A percentile compares a stretch with the other conserved stretches of the same genome.
Evolutionary conservation across 768 basidiomycete genomes (phyloP).

Genomic region (Boletellus emodensis): DNA sequence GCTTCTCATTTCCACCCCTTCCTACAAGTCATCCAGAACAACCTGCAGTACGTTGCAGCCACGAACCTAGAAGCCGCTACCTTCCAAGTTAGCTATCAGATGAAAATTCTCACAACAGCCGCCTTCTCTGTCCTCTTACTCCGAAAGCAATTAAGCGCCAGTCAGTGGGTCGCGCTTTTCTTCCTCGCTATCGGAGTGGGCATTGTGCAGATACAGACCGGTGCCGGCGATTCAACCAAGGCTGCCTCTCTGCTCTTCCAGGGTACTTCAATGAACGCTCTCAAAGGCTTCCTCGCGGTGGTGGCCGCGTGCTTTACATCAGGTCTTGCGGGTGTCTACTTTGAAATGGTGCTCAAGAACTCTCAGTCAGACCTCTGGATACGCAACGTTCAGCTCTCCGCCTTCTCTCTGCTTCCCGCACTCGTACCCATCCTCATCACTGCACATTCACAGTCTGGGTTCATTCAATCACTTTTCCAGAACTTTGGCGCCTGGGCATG

Average conservation of each 20-base stretch:
- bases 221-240: slow-evolving; percentile 21
- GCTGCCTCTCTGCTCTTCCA: slow-evolving; percentile 31
- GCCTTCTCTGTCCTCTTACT: slow-evolving; percentile 82
- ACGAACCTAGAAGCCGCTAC: slow-evolving; percentile 93
- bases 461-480: slow-evolving; percentile 58
- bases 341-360: slow-evolving; percentile 95
- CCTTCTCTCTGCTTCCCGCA: slow-evolving; percentile 91
- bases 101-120: slow-evolving; percentile 95
- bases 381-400: slow-evolving; percentile 91
- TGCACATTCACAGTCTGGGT: slow-evolving; percentile 36
- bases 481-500: slow-evolving; percentile 92
- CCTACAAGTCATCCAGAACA: slow-evolving; percentile 79
- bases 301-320: slow-evolving; percentile 90
- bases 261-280: slow-evolving; percentile 65
- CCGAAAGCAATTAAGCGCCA: slow-evolving; percentile 64
- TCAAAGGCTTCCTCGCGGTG: slow-evolving; percentile 89
- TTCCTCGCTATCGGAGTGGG: slow-evolving; percentile 87
- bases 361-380: slow-evolving; percentile 91
- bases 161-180: slow-evolving; percentile 82
- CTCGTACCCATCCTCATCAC: slow-evolving; percentile 69
- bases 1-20: slow-evolving; percentile 6
- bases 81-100: slow-evolving; percentile 95
- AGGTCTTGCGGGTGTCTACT: slow-evolving; percentile 95
- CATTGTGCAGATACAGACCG: slow-evolving; percentile 79
- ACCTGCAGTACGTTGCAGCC: slow-evolving; percentile 91